Conservation (phyloP, 371 early-diverging fungal genomes). For the Circinella umbellata region DNA sequence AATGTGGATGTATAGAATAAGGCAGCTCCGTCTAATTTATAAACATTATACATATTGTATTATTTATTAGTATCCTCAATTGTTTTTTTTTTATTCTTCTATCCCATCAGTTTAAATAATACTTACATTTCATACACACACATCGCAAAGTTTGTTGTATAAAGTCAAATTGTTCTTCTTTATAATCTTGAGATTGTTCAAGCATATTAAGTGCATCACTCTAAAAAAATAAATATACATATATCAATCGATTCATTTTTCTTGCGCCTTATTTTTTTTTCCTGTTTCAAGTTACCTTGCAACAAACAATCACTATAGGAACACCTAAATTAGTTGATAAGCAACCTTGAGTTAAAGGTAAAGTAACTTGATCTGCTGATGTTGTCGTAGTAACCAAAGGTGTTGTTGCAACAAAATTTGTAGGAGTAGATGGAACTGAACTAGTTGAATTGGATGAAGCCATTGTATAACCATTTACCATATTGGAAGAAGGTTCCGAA, state of each 20-base stretch:
- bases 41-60: not conserved
- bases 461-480: constrained; percentile 32
- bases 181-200: constrained; percentile 85
- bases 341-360: constrained; percentile 84
- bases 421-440: constrained; percentile 31
- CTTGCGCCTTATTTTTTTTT: too few relatives aligned
- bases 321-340: constrained; percentile 86
- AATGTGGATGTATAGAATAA: constrained; percentile 89
- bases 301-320: constrained; percentile 88
- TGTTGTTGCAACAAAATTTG: constrained; percentile 22
- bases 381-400: constrained; percentile 53
- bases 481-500: constrained; percentile 47
- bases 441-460: constrained; percentile 47
- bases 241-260: too few relatives aligned
- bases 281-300: constrained; percentile 67
- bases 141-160: constrained; percentile 93
- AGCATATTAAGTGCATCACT: constrained; percentile 78
- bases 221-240: constrained; percentile 39
- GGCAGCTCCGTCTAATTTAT: constrained; percentile 82
- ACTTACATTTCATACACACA: constrained; percentile 88
- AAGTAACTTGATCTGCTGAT: constrained; percentile 61
- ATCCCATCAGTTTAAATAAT: too few relatives aligned
- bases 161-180: constrained; percentile 93
- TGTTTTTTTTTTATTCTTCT: too few relatives aligned
- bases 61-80: too few relatives aligned